Conservation (phyloP, 2,329 filamentous ascomycete genomes). For the Colletotrichum viniferum region DNA sequence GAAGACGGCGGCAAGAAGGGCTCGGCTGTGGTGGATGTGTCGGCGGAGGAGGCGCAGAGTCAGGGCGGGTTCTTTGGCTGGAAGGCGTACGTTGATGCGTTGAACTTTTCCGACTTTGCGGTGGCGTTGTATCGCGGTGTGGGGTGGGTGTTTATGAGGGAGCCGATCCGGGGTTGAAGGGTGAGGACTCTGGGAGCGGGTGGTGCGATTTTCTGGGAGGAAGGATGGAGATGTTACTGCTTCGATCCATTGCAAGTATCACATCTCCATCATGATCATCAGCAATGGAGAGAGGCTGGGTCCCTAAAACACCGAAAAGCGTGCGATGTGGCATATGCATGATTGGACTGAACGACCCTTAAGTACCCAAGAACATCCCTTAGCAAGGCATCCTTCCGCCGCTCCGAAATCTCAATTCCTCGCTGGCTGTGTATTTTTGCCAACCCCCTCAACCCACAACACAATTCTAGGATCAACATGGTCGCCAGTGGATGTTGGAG, state of each 20-base stretch:
- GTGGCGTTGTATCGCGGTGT: background rate
- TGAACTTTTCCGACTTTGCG: background rate
- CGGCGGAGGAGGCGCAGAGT: background rate
- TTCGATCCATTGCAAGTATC: background rate
- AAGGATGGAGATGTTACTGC: fast-evolving
- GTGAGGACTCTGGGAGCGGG: background rate
- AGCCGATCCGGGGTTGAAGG: background rate
- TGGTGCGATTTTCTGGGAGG: fast-evolving
- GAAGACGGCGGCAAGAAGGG: background rate
- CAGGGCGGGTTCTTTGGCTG: background rate
- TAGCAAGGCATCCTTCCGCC: background rate
- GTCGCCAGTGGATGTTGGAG: background rate
- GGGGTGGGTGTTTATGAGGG: background rate
- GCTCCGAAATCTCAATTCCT: background rate
- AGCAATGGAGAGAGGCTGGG: background rate
- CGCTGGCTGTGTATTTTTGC: background rate
- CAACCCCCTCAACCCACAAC: background rate
- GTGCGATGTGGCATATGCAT: background rate
- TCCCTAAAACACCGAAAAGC: no score
- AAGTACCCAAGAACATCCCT: no score
- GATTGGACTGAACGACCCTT: background rate
- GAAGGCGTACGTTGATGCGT: background rate
- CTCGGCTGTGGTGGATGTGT: background rate
- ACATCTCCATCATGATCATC: fast-evolving
- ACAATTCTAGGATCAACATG: fast-evolving